Percentiles rank a stretch among this genome's conserved stretches.
Conservation (phyloP, 768 basidiomycete genomes). For the Aureoboletus auriporus region DNA sequence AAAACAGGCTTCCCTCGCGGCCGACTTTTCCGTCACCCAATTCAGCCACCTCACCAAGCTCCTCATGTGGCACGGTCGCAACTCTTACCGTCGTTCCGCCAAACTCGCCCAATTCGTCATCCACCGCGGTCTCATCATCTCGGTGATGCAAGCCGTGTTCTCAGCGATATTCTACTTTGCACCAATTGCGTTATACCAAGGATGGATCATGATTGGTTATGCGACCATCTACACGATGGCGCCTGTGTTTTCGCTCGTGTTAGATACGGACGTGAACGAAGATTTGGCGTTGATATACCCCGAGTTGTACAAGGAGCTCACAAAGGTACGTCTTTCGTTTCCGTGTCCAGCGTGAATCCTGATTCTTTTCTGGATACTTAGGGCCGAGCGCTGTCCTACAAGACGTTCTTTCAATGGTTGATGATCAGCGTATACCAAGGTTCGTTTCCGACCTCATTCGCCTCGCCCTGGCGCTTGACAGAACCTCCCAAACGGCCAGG, state of each 20-base stretch:
- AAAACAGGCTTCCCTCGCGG: constrained; percentile 97
- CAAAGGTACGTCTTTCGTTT: constrained; percentile 56
- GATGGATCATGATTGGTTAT: constrained; percentile 96
- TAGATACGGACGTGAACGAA: constrained; percentile 94
- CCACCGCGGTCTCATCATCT: constrained; percentile 94
- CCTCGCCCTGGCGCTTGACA: neutral
- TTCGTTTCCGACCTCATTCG: constrained; percentile 21
- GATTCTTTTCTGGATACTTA: constrained; percentile 26
- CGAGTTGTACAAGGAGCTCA: constrained; percentile 95
- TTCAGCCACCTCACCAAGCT: constrained; percentile 95
- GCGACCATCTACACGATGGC: constrained; percentile 98
- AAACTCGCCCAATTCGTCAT: constrained; percentile 99
- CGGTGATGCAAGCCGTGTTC: constrained; percentile 96
- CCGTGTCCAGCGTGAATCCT: too few relatives aligned
- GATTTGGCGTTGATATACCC: constrained; percentile 94
- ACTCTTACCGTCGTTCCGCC: constrained; percentile 96
- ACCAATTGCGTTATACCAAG: constrained; percentile 96
- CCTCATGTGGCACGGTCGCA: constrained; percentile 97
- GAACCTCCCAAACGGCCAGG: constrained; percentile 40
- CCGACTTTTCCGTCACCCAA: constrained; percentile 97
- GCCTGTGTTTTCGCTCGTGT: constrained; percentile 94
- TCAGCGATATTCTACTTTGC: constrained; percentile 91
- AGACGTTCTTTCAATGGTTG: constrained; percentile 98
- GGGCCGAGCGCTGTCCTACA: constrained; percentile 93
- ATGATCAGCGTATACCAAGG: constrained; percentile 99